phyloP scores from a whole-genome alignment of 768 basidiomycete species.

The Trametes punicea region DNA sequence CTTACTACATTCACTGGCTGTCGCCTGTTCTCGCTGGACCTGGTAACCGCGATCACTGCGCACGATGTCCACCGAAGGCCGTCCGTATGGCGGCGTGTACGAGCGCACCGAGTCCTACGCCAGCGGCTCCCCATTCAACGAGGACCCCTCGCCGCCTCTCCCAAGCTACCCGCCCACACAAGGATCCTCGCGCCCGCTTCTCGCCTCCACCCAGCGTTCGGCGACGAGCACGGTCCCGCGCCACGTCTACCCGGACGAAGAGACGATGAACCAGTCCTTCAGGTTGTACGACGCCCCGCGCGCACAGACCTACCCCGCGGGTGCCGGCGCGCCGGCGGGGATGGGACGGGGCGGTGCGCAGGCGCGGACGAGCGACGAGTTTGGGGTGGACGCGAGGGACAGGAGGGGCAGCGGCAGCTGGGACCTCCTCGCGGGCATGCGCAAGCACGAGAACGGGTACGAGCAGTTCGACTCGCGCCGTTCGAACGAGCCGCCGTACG shows the following conservation, averaged over 20 bases:
- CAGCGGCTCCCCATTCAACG: slow-evolving; percentile 10
- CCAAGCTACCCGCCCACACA: slow-evolving; percentile 4
- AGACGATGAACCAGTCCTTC: slow-evolving; percentile 14
- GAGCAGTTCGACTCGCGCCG: slow-evolving; percentile 57
- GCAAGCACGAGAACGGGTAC: slow-evolving; percentile 52
- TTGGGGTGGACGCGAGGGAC: slow-evolving; percentile 4
- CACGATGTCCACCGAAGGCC: slow-evolving; percentile 4
- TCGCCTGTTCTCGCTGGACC: not conserved
- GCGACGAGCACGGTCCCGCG: not conserved
- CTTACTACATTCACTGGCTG: not conserved
- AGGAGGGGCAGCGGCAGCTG: slow-evolving; percentile 38
- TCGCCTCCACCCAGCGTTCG: slow-evolving; percentile 1
- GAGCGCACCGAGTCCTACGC: slow-evolving; percentile 14
- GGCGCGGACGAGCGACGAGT: slow-evolving; percentile 1
- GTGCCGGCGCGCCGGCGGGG: not conserved
- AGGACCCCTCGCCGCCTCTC: slow-evolving; percentile 1
- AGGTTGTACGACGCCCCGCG: slow-evolving; percentile 25
- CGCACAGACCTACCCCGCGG: slow-evolving; percentile 19
- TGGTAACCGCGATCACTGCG: not conserved
- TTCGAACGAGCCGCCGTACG: slow-evolving; percentile 48
- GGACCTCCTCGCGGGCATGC: slow-evolving; percentile 48
- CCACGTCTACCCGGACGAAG: slow-evolving; percentile 6
- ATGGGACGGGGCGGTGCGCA: slow-evolving; percentile 1
- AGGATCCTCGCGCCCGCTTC: slow-evolving; percentile 2
- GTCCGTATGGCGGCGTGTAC: slow-evolving; percentile 15